Evolutionary conservation across 371 early-diverging fungal species (phyloP), one percentile per base, ranked within the genome.

Genomic region (Coemansia sp.): DNA sequence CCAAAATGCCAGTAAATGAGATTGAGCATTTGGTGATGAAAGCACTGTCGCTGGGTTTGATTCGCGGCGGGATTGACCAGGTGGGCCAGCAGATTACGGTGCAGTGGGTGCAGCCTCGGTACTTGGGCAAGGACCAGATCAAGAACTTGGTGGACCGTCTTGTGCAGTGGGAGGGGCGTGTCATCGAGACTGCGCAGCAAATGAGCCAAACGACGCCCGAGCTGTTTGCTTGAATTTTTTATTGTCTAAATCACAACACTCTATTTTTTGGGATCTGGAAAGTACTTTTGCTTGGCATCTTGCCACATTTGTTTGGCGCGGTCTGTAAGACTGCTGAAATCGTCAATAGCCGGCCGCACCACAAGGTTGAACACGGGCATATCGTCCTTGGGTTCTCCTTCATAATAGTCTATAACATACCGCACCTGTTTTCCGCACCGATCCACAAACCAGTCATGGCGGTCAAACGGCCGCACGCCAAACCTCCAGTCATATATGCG

Each of bases 21-120:
- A 96, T 97, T 23, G 99, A 99, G 82, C 95, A 95, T 75, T 79
- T 99, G 63, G 89, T 97, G 12, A 99, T 99, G 99, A 94, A 94
- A 83, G 97, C 96, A 1, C 80, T 99, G 67, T 89, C 92, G 40
- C 85, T 99, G 63, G 92, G 92, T 1, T 79, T 99, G 63, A 91
- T 99, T 69, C 88, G 89, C 61, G 99, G 99, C 3, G 88, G 89
- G 28, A 96, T 99, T 80, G 97, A 99, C 72, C 95, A 99, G 82
- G 94, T 98, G 15, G 94, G 91, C 54, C 83, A 88, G 66, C 83
- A 88, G 4, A 94, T 98, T 4, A 82, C 83, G 36, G 87, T 98
- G 49, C 86, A 93, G 52, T 98, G 98, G 98, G 98, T 99, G 13
- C 96, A 96, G 81, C 96, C 98, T 12, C 92, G 99, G 66, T 95